Evolutionary conservation across 2,329 filamentous ascomycete genomes (phyloP), one percentile per base, ranked within the genome.

Genomic region (Alternaria tenuissima): DNA sequence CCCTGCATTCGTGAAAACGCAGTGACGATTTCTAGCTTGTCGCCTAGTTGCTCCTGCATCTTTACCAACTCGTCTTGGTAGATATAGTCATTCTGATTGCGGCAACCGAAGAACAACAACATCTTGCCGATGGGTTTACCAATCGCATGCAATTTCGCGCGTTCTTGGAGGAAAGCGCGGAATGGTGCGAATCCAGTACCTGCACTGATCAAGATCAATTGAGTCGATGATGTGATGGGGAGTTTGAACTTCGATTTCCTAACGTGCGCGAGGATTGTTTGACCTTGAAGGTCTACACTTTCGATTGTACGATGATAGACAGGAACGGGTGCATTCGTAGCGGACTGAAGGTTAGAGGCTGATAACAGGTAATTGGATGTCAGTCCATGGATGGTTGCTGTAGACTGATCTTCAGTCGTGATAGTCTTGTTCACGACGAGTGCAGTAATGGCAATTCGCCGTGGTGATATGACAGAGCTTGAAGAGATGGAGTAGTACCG

Each of bases 191-290:
- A 70, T 9, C 75, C 75, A n/a, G 74, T 76, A 8, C 75, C 75
- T 4, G 75, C 75, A 36, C 63, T 67, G 44, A 78, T 68, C 63
- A 81, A 84, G 52, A 88, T 77, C 9, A 88, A 16, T 14, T 36
- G 32, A 14, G 32, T 36, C 5, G 32, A 36, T 36, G 32, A 36
- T 36, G 76, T 70, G 11, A 77, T 68, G 0, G 83, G 83, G 3
- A 84, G 77, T 51, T 82, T 82, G 75, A 85, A 85, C 39, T 78
- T 79, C 1, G 79, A 81, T 55, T 75, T 76, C 26, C 79, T 78
- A 44, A 82, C 70, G 57, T 81, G 78, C 0, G 80, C 81, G 60
- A 73, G 74, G 44, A 81, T 53, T n/a, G 63, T 71, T 12, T 69
- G 61, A 32, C 71, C 61, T 36, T 58, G 56, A 7, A 76, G 59